Evolutionary conservation across 345 rosid genomes (phyloP), one percentile per base, ranked within the genome.

Genomic region (Brassica rapa): DNA sequence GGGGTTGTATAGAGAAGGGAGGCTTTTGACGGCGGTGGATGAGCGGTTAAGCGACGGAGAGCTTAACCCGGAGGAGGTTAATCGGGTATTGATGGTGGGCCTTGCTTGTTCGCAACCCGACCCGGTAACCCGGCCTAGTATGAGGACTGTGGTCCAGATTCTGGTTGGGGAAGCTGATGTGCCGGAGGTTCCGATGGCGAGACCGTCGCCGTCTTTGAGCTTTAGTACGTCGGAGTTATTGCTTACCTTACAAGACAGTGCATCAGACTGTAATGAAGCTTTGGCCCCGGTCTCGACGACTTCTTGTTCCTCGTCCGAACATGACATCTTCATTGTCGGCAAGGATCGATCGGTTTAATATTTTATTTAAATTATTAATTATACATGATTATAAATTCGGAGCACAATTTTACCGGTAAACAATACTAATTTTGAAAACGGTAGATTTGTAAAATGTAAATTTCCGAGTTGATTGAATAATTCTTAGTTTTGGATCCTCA

Each of bases 21-120:
- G 85, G 74, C 72, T 96, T 43, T 66, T 90, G 49, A 74, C 72
- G 32, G 94, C 97, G 3, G 95, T 89, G 0, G 99, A 96, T 68
- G 80, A 83, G 0, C 87, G 91, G 79, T 92, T 96, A 0, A 56
- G 29, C 14, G 89, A 76, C 0, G 91, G 90, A 3, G 85, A 84
- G 53, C 86, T 86, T 35, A 83, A 85, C 3, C 90, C 86, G 82
- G 83, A 16, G 11, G 99, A 90, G 67, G 86, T 93, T 86, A 82
- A 71, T 68, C 86, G 85, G 87, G 90, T 87, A 46, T 78, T 96
- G 51, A 6, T 87, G 81, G 91, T 96, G 30, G 99, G 99, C 56
- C 77, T 96, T 59, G 97, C 95, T 51, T 96, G 99, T 71, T 91
- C 99, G 0, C 87, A 93, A 76, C 99, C 99, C 1, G 98, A 96